Evolutionary conservation across 2,329 filamentous ascomycete species (phyloP).

Genomic region (Diaporthe helianthi): DNA sequence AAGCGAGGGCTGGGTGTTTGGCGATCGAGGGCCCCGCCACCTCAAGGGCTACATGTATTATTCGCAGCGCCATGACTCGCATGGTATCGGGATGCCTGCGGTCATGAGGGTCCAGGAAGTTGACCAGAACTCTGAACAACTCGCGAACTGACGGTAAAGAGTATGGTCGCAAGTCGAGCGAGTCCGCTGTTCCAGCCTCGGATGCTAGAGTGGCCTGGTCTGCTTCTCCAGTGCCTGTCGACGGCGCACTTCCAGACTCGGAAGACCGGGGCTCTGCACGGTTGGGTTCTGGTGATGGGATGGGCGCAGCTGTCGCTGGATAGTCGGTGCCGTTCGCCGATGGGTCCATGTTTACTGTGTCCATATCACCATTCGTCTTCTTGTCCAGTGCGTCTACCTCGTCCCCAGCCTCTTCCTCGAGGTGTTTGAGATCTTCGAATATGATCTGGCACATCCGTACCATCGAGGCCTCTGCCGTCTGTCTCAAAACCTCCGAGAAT

Average conservation of each 20-base stretch:
- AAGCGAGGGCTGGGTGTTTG: conserved; percentile 85
- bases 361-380: conserved; percentile 71
- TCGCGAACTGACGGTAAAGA: conserved; percentile 94
- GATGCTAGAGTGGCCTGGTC: conserved; percentile 31
- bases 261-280: conserved; percentile 44
- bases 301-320: conserved; percentile 36
- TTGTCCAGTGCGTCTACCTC: conserved; percentile 71
- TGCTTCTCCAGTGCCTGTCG: conserved; percentile 37
- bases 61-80: conserved; percentile 95
- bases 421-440: conserved; percentile 88
- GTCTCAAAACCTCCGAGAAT: conserved; percentile 86
- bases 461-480: conserved; percentile 96
- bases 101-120: conserved; percentile 92
- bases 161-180: conserved; percentile 79
- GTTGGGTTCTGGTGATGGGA: conserved; percentile 16
- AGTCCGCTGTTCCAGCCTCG: conserved; percentile 44
- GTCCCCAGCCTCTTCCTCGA: conserved; percentile 78
- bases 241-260: conserved; percentile 48
- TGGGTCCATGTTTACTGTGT: conserved; percentile 84
- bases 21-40: conserved; percentile 95
- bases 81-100: conserved; percentile 91
- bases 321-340: conserved; percentile 65
- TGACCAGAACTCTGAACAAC: conserved; percentile 90
- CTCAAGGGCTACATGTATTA: conserved; percentile 96
- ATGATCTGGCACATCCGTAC: conserved; percentile 99